phyloP scores from a whole-genome alignment of 2,329 filamentous ascomycete genomes.

The Zasmidium citrigriseum region DNA sequence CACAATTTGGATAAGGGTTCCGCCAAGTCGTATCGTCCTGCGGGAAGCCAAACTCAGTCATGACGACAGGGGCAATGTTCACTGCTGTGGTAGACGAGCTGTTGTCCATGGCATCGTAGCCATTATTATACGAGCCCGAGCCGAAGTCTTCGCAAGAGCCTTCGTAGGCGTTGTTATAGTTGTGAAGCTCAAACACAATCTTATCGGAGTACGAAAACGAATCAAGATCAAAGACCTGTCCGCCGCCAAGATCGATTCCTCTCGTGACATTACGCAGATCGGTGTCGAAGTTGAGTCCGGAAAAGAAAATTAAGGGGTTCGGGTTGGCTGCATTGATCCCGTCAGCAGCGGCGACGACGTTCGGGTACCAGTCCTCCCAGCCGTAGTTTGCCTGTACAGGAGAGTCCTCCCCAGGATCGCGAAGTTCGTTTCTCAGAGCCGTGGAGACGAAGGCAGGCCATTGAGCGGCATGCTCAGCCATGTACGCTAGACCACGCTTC shows the following conservation, averaged over 20 bases:
- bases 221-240: slow-evolving; percentile 50
- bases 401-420: slow-evolving; percentile 36
- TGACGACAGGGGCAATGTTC: slow-evolving; percentile 46
- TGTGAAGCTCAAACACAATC: slow-evolving; percentile 63
- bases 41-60: slow-evolving; percentile 56
- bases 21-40: slow-evolving; percentile 51
- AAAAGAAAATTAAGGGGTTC: slow-evolving; percentile 58
- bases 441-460: slow-evolving; percentile 54
- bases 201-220: slow-evolving; percentile 46
- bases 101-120: slow-evolving; percentile 55
- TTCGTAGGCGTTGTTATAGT: slow-evolving; percentile 52
- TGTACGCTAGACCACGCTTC: slow-evolving; percentile 61
- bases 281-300: slow-evolving; percentile 60
- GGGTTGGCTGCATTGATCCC: slow-evolving; percentile 56
- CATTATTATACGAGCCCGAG: slow-evolving; percentile 51
- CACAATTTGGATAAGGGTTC: slow-evolving; percentile 54
- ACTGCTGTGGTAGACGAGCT: slow-evolving; percentile 14
- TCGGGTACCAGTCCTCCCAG: slow-evolving; percentile 42
- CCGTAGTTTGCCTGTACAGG: slow-evolving; percentile 34
- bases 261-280: slow-evolving; percentile 39
- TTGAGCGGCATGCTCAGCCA: slow-evolving; percentile 53
- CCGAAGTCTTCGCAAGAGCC: slow-evolving; percentile 41
- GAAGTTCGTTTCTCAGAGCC: slow-evolving; percentile 57
- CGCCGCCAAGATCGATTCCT: slow-evolving; percentile 26
- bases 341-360: slow-evolving; percentile 51